A percentile compares a stretch with the other conserved stretches of the same genome.
phyloP scores from a whole-genome alignment of 2,329 filamentous ascomycete genomes.

The Aspergillus fructus region DNA sequence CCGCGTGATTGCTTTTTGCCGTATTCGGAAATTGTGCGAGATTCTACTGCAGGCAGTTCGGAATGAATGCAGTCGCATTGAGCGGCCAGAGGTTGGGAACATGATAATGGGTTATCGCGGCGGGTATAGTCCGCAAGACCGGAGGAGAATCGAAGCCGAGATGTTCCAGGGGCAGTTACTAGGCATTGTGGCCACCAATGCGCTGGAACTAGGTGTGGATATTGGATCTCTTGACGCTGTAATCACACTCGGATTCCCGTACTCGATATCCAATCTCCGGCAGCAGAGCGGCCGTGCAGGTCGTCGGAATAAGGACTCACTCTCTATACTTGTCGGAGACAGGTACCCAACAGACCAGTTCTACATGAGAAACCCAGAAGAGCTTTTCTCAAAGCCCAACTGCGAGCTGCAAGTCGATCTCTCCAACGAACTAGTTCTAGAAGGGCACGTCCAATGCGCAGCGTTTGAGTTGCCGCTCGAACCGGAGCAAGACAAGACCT shows the following conservation, averaged over 20 bases:
- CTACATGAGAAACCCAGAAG: constrained; percentile 94
- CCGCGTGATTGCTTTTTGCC: constrained; percentile 88
- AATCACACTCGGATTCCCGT: constrained; percentile 90
- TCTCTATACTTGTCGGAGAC: constrained; percentile 87
- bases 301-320: constrained; percentile 85
- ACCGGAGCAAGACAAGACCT: constrained; percentile 70
- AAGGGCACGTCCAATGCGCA: constrained; percentile 93
- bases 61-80: constrained; percentile 70
- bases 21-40: constrained; percentile 85
- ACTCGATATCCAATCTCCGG: constrained; percentile 88
- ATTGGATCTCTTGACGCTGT: constrained; percentile 94
- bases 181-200: constrained; percentile 90
- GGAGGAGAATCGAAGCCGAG: constrained; percentile 82
- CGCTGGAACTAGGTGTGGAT: constrained; percentile 89
- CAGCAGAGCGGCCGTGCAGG: constrained; percentile 95
- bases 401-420: constrained; percentile 86
- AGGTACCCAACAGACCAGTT: constrained; percentile 89
- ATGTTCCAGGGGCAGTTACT: constrained; percentile 96
- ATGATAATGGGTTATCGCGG: constrained; percentile 95
- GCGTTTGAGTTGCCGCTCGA: constrained; percentile 91
- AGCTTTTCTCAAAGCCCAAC: constrained; percentile 87
- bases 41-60: constrained; percentile 77
- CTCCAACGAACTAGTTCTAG: constrained; percentile 84
- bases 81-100: constrained; percentile 70
- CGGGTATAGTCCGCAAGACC: constrained; percentile 89